These are phyloP conservation scores for Colletotrichum truncatum DNA, from an alignment of 2,329 filamentous ascomycete genomes.

Conservation along the genomic window DNA sequence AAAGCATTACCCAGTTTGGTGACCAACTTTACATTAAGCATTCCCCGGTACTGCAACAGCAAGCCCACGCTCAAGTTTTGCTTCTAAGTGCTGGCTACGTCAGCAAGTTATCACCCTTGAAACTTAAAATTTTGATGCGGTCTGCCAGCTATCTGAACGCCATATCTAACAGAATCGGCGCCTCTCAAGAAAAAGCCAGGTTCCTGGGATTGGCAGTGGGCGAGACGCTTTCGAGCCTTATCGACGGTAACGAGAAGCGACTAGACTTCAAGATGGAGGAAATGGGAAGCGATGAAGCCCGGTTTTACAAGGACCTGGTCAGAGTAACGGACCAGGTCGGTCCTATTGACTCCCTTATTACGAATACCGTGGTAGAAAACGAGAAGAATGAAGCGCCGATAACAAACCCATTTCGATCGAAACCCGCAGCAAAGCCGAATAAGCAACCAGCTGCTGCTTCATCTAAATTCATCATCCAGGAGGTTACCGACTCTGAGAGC, in stretches of 20 bases:
- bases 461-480: constrained; percentile 68
- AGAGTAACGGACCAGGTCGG: constrained; percentile 71
- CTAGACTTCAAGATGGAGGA: constrained; percentile 90
- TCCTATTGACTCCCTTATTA: constrained; percentile 58
- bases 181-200: constrained; percentile 78
- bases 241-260: constrained; percentile 73
- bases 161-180: constrained; percentile 85
- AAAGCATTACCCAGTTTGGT: constrained; percentile 77
- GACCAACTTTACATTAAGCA: constrained; percentile 90
- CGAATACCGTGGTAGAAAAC: constrained; percentile 30
- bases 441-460: constrained; percentile 38
- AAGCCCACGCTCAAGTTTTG: constrained; percentile 86
- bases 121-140: constrained; percentile 74
- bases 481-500: constrained; percentile 67
- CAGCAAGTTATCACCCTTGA: constrained; percentile 70
- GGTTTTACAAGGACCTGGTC: constrained; percentile 77
- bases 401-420: constrained; percentile 27
- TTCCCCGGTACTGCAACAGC: constrained; percentile 85
- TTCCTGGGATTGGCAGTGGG: constrained; percentile 91
- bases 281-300: constrained; percentile 75
- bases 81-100: constrained; percentile 82
- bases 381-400: constrained; percentile 24
- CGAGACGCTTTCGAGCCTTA: constrained; percentile 72
- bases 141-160: constrained; percentile 78
- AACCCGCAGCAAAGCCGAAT: constrained; percentile 36